Base-by-base conservation (phyloP, 768 basidiomycete genomes). In the Nevesoporus exiguus region DNA sequence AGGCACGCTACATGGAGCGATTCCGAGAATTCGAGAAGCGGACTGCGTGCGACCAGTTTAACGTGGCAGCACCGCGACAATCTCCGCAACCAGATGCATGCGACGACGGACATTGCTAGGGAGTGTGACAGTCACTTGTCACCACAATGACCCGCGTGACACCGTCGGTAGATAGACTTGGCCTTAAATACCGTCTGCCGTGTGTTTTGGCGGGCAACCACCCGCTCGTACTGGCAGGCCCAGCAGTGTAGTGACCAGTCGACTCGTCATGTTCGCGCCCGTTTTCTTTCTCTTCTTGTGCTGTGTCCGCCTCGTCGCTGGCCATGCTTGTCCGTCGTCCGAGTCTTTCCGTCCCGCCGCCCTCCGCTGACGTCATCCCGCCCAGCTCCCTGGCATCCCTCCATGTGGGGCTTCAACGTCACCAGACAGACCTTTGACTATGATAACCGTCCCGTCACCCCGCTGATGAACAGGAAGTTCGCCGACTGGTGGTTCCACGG, bases 401-500 rank as follows among this genome's bases (percentile, higher is more conserved):
- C 79, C 65, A 85, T 86, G 82, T 85, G 61, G 54, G 85, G 86
- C 1, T 87, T 83, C 74, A 85, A 86, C 51, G 84, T 84, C n/a
- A 85, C 84, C 1, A 54, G 59, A 7, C 44, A 75, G 34, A 79
- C 80, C 1, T 85, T 76, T 47, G 41, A 71, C 5, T 84, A 84
- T 66, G 85, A 86, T 61, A 86, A 87, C 65, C 80, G 85, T 2
- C 84, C 86, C 24, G 82, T 75, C 7, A 56, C 62, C 0, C 77
- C 78, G 3, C 71, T 77, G 25, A 39, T 53, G 47, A 63, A 54
- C 73, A 70, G 50, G 66, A 72, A 61, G 49, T 81, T 69, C 71
- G 66, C 61, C 57, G 66, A 78, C 7, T 76, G 77, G 76, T 81
- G 85, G 86, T 84, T 86, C 68, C 83, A 87, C 61, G 71, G 72